Base-by-base conservation (phyloP, 441 rosid species). In the Populus trichocarpa region DNA sequence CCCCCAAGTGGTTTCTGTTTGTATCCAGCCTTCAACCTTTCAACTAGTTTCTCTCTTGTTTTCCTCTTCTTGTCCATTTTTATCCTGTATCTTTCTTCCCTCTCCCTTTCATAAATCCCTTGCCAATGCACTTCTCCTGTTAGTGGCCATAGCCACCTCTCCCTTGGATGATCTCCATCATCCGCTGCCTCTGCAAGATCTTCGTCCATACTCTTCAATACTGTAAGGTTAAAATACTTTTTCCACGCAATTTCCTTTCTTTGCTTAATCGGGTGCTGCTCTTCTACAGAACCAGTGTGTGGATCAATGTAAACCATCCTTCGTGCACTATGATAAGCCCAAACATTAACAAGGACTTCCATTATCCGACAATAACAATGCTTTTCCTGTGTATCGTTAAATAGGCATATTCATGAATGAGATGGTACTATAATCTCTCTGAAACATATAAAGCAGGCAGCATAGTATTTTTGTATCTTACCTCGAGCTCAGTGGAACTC, bases 121-220 rank as follows among this genome's bases (percentile, higher is more conserved):
- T 90, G 96, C 99, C 99, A 97, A 71, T 95, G 99, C 72, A 97
- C 91, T 88, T 97, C 99, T 6, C 99, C 99, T 0, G 96, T 97
- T 75, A 87, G 80, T 11, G 99, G 99, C 99, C 99, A 97, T 74
- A 97, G 61, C 99, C 99, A 97, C 72, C 61, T 82, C 77, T 91
- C 88, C 66, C 92, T 86, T 33, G 93, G 97, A 81, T 86, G 76
- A 83, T 93, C 93, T 4, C 84, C 88, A 78, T 97, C 99, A 70
- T 97, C 99, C 40, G 98, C 95, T 76, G 99, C 97, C 90, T 97
- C 99, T 4, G 99, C 99, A 14, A 97, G 87, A 82, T 93, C 99
- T 86, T 97, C 99, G 72, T 97, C 99, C 96, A 97, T 97, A 74
- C 87, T 90, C 89, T 93, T 97, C 72, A 97, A 83, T 76, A 97